Base-by-base conservation (phyloP, 148 eudicot genomes). In the Talinum fruticosum region DNA sequence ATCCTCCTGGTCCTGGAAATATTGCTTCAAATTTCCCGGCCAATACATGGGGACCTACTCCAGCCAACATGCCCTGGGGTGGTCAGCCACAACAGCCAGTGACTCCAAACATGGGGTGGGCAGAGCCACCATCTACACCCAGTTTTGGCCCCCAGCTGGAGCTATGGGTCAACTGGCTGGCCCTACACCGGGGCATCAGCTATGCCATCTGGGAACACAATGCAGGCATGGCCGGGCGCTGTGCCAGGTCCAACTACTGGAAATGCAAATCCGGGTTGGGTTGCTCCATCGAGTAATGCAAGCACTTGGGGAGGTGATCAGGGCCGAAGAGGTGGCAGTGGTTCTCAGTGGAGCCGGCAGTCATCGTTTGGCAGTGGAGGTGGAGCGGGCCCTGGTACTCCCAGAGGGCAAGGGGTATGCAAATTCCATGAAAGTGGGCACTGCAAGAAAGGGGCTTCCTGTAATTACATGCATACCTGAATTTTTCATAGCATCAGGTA, bases 31-130 rank as follows among this genome's bases (percentile, higher is more conserved):
- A 85, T 76, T 73, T 86, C 61, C 61, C 91, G 59, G 81, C 72
- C 53, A 80, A 78, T 72, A 79, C 83, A 21, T 88, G 94, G 92
- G 71, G 87, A 69, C 90, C 89, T 62, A n/a, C 81, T 47, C 73
- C 82, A 45, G 82, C 87, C 38, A 89, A 73, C 83, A 82, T 85
- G 70, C 88, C 87, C 3, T 93, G 95, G 97, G 87, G 72, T 30
- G 85, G 78, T 24, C 82, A 78, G 54, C 82, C 74, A 53, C 87
- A 76, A 36, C 86, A 79, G 82, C 89, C 78, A 29, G 80, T 69
- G 37, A 87, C 84, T 82, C 91, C 90, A 64, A 91, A 86, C 75
- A 85, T 86, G 88, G 91, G 91, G 14, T 91, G 93, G 93, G 82
- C 82, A 51, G 90, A 80, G 62, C 85, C 82, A 8, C 82, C 78